These are phyloP conservation scores for Colletotrichum sp. DNA, from an alignment of 2,329 filamentous ascomycete genomes.

Conservation along the genomic window DNA sequence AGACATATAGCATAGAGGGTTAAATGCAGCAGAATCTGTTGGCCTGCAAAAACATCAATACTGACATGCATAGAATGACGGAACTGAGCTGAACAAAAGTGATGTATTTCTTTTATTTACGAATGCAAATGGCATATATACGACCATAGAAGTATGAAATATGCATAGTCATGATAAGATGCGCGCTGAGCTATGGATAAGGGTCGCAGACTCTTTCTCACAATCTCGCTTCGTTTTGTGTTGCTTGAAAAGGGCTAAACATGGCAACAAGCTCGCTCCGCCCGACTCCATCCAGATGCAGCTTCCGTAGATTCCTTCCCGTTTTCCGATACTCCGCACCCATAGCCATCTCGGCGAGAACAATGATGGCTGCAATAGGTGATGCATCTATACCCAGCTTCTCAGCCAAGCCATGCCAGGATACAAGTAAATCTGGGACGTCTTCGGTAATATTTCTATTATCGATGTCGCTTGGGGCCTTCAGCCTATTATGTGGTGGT, in stretches of 20 bases:
- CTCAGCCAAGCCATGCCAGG: not conserved
- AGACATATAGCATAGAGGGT: not conserved
- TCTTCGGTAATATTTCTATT: conserved; percentile 2
- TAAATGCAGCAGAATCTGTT: not conserved
- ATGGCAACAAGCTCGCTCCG: not conserved
- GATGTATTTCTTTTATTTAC: not conserved
- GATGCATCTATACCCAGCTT: not conserved
- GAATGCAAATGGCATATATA: not conserved
- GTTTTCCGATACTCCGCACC: not conserved
- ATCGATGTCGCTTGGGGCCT: not conserved
- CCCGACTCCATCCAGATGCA: not conserved
- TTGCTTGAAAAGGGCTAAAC: not conserved
- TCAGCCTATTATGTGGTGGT: not conserved
- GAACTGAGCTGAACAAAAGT: not conserved
- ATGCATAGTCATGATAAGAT: not conserved
- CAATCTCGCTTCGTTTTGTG: not conserved
- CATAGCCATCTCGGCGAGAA: conserved; percentile 3
- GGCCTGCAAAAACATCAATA: not conserved
- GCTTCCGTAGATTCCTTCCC: not conserved
- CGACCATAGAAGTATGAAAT: not conserved
- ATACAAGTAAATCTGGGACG: not conserved
- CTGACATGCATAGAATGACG: not conserved
- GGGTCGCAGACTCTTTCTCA: not conserved
- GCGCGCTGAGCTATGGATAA: not conserved
- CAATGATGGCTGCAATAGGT: not conserved